Evolutionary conservation across 2,329 filamentous ascomycete species (phyloP), one percentile per base, ranked within the genome.

Genomic region (Arachnopeziza araneosa): DNA sequence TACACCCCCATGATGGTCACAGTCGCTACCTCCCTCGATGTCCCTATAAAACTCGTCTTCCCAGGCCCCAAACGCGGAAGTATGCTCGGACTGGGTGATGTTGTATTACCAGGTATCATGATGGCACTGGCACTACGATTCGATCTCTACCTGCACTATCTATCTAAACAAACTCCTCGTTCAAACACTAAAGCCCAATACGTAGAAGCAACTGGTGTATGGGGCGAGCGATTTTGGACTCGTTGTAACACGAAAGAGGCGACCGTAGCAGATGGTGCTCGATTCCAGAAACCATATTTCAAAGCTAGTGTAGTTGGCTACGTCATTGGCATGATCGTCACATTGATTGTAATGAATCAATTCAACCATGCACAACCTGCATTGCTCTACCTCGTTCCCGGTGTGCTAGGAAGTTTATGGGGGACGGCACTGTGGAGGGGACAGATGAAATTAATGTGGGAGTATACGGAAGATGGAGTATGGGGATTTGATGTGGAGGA

Each of bases 1-100:
- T 95, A 89, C 72, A 93, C 89, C 0, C 90, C 90, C 0, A 86
- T 90, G 71, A 95, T 95, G 90, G 80, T 93, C 7, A 90, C 89
- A 0, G 90, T 99, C 9, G 95, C 93, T 14, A 96, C 88, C 8
- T 89, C 88, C 50, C 79, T 99, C 24, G 93, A 99, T 66, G 90
- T 93, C 0, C 95, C 93, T 0, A 95, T 97, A 73, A 98, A 97
- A 73, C 83, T 99, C 8, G 82, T 95, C 5, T 96, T 96, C 64
- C 74, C 79, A 23, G 76, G 79, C 1, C 87, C 89, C 1, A 81
- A 83, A n/a, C 86, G 87, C 24, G 76, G 79, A 26, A 84, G 90
- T 57, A 96, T 98, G 83, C 85, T 99, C 8, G 93, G 93, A 0
- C 81, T 98, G 0, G 93, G 93, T n/a, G 93, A 99, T 71, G 90